Percentiles rank a stretch among this genome's conserved stretches.
Evolutionary conservation across 768 basidiomycete genomes (phyloP).

Genomic region (Baorangia bicolor): DNA sequence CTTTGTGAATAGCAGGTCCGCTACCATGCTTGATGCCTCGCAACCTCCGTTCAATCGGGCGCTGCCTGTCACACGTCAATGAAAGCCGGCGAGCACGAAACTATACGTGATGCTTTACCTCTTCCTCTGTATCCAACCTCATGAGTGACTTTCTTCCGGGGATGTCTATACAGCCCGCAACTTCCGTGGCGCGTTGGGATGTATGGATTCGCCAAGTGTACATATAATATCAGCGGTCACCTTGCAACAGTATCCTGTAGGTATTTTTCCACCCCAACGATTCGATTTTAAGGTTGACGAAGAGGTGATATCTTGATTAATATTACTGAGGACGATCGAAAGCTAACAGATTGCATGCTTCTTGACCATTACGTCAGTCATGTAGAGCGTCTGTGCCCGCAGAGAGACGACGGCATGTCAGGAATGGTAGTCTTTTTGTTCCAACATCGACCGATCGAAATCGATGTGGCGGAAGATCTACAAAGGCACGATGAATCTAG

Average conservation of each 20-base stretch:
- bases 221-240: conserved; percentile 9
- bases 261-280: conserved; percentile 1
- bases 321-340: conserved; percentile 13
- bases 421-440: conserved; percentile 1
- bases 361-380: conserved; percentile 6
- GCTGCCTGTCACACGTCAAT: conserved; percentile 16
- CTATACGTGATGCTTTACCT: conserved; percentile 27
- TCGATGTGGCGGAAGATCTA: conserved; percentile 21
- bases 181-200: conserved; percentile 15
- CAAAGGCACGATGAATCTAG: conserved; percentile 20
- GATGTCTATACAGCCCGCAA: conserved; percentile 17
- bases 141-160: conserved; percentile 19
- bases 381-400: background rate
- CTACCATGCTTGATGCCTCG: conserved; percentile 11
- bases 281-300: conserved; percentile 22
- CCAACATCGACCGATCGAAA: conserved; percentile 16
- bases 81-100: conserved; percentile 14
- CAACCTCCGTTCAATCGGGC: conserved; percentile 7
- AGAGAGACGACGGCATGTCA: background rate
- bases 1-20: conserved; percentile 27
- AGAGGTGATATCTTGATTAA: conserved; percentile 21
- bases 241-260: conserved; percentile 5
- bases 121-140: conserved; percentile 20
- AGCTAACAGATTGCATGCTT: conserved; percentile 13
- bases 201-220: conserved; percentile 16